These are phyloP conservation scores for Benincasa hispida DNA, from an alignment of 306 rosid species.

Conservation along the genomic window DNA sequence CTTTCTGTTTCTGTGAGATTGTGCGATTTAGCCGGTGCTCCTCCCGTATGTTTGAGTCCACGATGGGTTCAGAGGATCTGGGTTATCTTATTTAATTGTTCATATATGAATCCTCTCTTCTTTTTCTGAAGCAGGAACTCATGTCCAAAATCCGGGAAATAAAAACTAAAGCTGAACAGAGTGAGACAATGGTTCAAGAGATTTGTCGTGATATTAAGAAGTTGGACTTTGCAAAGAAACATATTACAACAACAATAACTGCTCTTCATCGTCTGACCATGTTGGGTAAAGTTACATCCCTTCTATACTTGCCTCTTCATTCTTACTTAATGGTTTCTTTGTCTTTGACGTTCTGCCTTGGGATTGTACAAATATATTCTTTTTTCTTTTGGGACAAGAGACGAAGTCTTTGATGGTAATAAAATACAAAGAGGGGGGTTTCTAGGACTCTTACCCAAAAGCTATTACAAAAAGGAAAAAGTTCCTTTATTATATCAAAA, in stretches of 20 bases:
- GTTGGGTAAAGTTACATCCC: conserved; percentile 45
- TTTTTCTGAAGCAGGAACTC: conserved; percentile 54
- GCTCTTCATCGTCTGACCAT: conserved; percentile 97
- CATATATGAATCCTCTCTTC: not conserved
- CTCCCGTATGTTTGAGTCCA: not conserved
- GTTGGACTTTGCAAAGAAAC: conserved; percentile 96
- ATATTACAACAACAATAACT: conserved; percentile 88
- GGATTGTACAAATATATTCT: not conserved
- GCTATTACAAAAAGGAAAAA: not conserved
- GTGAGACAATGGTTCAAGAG: conserved; percentile 98
- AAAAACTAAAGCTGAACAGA: conserved; percentile 90
- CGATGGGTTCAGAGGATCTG: not conserved
- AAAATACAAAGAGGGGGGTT: not conserved
- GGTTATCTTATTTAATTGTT: not conserved
- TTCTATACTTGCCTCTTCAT: not conserved
- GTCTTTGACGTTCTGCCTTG: not conserved
- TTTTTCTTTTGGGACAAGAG: not conserved
- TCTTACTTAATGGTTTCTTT: not conserved
- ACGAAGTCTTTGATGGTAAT: not conserved
- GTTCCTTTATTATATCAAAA: too few relatives aligned
- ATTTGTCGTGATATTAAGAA: conserved; percentile 96
- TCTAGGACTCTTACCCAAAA: not conserved
- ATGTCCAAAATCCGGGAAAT: conserved; percentile 95
- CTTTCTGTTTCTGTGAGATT: not conserved
- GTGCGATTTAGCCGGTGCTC: not conserved